Conservation (phyloP, 768 basidiomycete genomes). For the Boletus pseudo-olivaceus region DNA sequence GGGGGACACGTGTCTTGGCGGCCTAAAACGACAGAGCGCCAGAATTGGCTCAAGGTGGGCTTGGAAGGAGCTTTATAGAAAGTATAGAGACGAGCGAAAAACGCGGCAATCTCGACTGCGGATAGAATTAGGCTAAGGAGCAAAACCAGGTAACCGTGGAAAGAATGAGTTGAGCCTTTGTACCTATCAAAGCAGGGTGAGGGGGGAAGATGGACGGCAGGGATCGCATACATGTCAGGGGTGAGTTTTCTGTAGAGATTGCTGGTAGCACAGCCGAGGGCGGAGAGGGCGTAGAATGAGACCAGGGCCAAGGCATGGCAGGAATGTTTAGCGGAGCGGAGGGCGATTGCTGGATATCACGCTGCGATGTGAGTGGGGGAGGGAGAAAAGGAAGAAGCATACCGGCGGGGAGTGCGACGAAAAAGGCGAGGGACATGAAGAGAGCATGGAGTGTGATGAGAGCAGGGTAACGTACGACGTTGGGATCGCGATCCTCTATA, state of each 20-base stretch:
- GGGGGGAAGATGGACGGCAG: slow-evolving; percentile 12
- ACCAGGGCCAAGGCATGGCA: slow-evolving; percentile 56
- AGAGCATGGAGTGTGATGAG: slow-evolving; percentile 73
- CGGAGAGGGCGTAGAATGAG: slow-evolving; percentile 58
- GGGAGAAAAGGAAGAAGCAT: slow-evolving; percentile 22
- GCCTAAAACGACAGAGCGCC: slow-evolving; percentile 55
- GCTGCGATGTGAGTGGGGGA: neutral
- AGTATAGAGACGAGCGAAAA: slow-evolving; percentile 46
- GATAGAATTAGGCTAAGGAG: slow-evolving; percentile 45
- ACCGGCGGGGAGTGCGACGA: slow-evolving; percentile 80
- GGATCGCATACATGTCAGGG: slow-evolving; percentile 66
- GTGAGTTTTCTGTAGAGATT: slow-evolving; percentile 74
- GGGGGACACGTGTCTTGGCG: slow-evolving; percentile 32
- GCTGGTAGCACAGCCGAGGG: slow-evolving; percentile 65
- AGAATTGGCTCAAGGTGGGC: slow-evolving; percentile 49
- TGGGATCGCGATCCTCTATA: slow-evolving; percentile 49
- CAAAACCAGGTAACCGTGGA: slow-evolving; percentile 59
- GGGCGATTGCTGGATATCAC: slow-evolving; percentile 57
- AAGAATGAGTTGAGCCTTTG: slow-evolving; percentile 57
- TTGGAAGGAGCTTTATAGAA: slow-evolving; percentile 45
- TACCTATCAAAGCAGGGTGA: slow-evolving; percentile 49
- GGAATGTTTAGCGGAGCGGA: slow-evolving; percentile 74
- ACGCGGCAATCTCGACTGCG: slow-evolving; percentile 50
- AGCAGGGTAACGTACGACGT: slow-evolving; percentile 51
- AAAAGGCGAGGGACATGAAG: slow-evolving; percentile 77